Base-by-base conservation (phyloP, 805 yeast genomes). In the Debaryomyces prosopidis region DNA sequence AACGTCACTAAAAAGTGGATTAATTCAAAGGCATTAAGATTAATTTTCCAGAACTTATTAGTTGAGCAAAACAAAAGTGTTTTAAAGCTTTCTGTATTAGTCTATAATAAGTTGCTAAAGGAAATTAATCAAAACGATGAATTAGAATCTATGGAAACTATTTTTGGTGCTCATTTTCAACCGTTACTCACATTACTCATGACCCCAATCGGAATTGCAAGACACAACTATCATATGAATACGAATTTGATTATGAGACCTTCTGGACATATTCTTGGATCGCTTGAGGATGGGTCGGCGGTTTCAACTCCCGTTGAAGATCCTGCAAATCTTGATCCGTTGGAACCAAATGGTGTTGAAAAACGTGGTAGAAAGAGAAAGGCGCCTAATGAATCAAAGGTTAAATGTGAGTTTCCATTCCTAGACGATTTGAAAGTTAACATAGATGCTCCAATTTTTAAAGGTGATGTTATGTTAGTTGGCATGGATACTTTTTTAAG, bases 121-220 rank as follows among this genome's bases (percentile, higher is more conserved):
- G 85, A 84, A 54, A 69, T 77, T 11, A 40, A 53, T 1, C 55
- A 58, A 10, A 55, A 59, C 16, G 56, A 56, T 7, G 40, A 62
- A 2, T 70, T 65, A n/a, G 61, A 73, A 10, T 51, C 69, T 1
- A 63, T 86, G 50, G 87, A 82, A 39, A 69, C 64, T 2, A 62
- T 81, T 1, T 80, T 89, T 50, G 63, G 70, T 3, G 68, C 71
- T 3, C 91, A 87, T 57, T 68, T 80, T 40, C 71, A 69, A 39
- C 85, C 89, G 6, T 70, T 85, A 48, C 66, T 86, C 43, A 78
- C 82, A 12, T 70, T 94, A 36, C 59, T 89, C 37, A 84, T 89
- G 85, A 92, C 98, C 0, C 99, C 99, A 2, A 87, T 94, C 47
- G 99, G 99, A 49, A 82, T 90, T 44, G 87, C 96, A 3, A 82